phyloP scores from a whole-genome alignment of 2,329 filamentous ascomycete genomes.

The Exophiala lecanii-corni region DNA sequence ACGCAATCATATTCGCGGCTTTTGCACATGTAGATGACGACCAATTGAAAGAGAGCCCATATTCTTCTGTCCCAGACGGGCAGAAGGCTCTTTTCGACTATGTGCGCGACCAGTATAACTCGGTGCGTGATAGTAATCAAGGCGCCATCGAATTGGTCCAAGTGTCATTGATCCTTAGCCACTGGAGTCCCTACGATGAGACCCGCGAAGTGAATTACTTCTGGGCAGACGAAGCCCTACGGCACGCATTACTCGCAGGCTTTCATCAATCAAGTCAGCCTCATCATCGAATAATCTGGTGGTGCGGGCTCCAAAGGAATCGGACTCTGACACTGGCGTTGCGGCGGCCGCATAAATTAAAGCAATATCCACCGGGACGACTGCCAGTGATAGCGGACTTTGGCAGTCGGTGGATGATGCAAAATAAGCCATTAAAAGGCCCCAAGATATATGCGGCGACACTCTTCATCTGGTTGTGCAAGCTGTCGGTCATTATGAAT shows the following conservation, averaged over 20 bases:
- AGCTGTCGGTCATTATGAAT: conserved; percentile 3
- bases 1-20: conserved; percentile 1
- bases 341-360: conserved; percentile 2
- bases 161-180: conserved; percentile 1
- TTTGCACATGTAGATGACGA: conserved; percentile 1
- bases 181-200: conserved; percentile 6
- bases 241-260: neutral
- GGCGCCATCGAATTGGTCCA: conserved; percentile 3
- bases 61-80: neutral
- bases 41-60: conserved; percentile 1
- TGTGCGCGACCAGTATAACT: neutral
- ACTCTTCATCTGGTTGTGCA: conserved; percentile 2
- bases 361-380: neutral
- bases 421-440: neutral
- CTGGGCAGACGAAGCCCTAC: conserved; percentile 2
- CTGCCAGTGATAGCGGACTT: neutral
- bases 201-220: conserved; percentile 2
- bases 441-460: neutral
- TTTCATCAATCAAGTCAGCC: neutral
- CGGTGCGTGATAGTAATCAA: conserved; percentile 1
- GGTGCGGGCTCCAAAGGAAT: conserved; percentile 3
- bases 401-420: neutral
- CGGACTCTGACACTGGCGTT: conserved; percentile 3
- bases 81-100: conserved; percentile 2
- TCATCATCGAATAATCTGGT: conserved; percentile 3